Percentiles rank a stretch among this genome's conserved stretches.
phyloP scores from a whole-genome alignment of 495 filamentous ascomycete species.

The Aspergillus hancockii region DNA sequence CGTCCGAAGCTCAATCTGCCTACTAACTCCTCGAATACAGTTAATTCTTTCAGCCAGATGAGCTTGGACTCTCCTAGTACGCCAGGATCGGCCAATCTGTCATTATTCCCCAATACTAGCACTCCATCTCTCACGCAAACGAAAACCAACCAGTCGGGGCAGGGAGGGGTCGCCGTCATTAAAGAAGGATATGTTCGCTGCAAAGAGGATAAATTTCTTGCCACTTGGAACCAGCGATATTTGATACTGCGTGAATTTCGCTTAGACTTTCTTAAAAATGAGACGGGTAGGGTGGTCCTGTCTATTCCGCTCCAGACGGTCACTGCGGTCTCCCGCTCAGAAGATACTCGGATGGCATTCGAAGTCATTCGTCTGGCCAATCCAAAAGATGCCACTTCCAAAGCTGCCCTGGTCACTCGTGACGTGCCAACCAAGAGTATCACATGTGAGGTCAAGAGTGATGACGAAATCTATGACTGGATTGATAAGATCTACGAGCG shows the following conservation, averaged over 20 bases:
- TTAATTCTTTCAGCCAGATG: constrained; percentile 77
- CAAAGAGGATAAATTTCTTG: constrained; percentile 86
- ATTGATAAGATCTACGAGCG: constrained; percentile 95
- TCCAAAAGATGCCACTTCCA: constrained; percentile 59
- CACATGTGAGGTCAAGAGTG: constrained; percentile 85
- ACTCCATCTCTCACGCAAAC: constrained; percentile 63
- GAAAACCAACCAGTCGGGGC: constrained; percentile 58
- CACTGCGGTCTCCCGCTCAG: constrained; percentile 78
- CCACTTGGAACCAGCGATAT: constrained; percentile 87
- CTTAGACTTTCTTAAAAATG: constrained; percentile 88
- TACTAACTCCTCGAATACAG: constrained; percentile 65
- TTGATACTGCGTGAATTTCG: constrained; percentile 84
- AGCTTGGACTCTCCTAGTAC: constrained; percentile 68
- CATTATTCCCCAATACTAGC: constrained; percentile 62
- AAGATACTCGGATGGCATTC: constrained; percentile 83
- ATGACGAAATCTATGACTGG: constrained; percentile 97
- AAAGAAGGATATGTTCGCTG: constrained; percentile 85
- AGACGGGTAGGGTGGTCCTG: constrained; percentile 77
- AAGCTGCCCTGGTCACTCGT: constrained; percentile 58
- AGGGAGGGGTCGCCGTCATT: constrained; percentile 70
- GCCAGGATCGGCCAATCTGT: constrained; percentile 44
- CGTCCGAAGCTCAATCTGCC: constrained; percentile 73
- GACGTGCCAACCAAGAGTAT: constrained; percentile 79
- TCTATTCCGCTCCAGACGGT: constrained; percentile 83
- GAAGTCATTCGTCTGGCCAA: constrained; percentile 79